These are phyloP conservation scores for Psilocybe subaeruginosa DNA, from an alignment of 768 basidiomycete genomes.

Conservation along the genomic window DNA sequence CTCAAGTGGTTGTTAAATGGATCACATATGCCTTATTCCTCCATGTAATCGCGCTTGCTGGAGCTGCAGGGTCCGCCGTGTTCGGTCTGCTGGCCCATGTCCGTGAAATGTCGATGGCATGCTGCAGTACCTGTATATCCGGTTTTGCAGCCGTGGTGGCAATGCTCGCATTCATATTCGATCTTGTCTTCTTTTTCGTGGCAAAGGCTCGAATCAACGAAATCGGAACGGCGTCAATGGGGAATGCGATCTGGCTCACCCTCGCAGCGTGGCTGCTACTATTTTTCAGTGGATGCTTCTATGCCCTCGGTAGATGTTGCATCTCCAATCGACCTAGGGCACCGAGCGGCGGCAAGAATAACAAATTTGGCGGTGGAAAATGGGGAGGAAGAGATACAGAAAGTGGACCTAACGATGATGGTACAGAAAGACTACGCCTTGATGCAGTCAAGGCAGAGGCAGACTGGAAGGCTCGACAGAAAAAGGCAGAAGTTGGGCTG, in stretches of 20 bases:
- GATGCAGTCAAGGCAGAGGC: slow-evolving; percentile 88
- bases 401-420: slow-evolving; percentile 34
- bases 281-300: slow-evolving; percentile 92
- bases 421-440: slow-evolving; percentile 69
- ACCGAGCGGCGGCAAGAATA: slow-evolving; percentile 26
- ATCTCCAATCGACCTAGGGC: slow-evolving; percentile 49
- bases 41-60: slow-evolving; percentile 84
- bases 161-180: slow-evolving; percentile 90
- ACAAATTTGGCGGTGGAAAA: slow-evolving; percentile 24
- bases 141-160: slow-evolving; percentile 80
- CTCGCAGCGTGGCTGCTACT: slow-evolving; percentile 84
- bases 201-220: slow-evolving; percentile 83
- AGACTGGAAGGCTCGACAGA: slow-evolving; percentile 75
- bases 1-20: slow-evolving; percentile 88
- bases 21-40: slow-evolving; percentile 92
- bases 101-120: slow-evolving; percentile 83
- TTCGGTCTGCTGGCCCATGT: slow-evolving; percentile 91
- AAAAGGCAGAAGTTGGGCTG: slow-evolving; percentile 64
- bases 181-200: slow-evolving; percentile 88
- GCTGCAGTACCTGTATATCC: slow-evolving; percentile 80
- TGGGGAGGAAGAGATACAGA: slow-evolving; percentile 38
- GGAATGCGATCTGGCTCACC: slow-evolving; percentile 91
- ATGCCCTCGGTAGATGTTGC: slow-evolving; percentile 83
- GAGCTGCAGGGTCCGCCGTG: slow-evolving; percentile 70
- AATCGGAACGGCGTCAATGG: slow-evolving; percentile 79